These are phyloP conservation scores for Nakazawaea holstii DNA, from an alignment of 805 yeast species.

Conservation along the genomic window DNA sequence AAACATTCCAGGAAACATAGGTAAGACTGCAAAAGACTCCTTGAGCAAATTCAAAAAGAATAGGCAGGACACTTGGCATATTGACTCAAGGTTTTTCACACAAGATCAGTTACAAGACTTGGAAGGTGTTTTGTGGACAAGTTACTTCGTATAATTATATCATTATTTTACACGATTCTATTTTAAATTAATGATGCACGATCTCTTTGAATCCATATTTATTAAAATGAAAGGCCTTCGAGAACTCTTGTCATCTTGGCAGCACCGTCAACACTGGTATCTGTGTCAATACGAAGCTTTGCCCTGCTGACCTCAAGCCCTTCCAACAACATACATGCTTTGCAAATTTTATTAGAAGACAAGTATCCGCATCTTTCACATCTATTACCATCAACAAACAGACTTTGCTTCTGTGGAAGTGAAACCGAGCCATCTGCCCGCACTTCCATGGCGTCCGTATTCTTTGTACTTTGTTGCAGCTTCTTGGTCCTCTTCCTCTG, in stretches of 20 bases:
- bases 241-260: conserved; percentile 56
- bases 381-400: conserved; percentile 56
- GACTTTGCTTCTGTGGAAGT: conserved; percentile 17
- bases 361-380: conserved; percentile 91
- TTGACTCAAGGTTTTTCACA: conserved; percentile 71
- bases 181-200: neutral
- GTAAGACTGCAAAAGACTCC: conserved; percentile 76
- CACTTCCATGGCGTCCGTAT: conserved; percentile 40
- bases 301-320: conserved; percentile 80
- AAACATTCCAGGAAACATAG: conserved; percentile 71
- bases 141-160: conserved; percentile 66
- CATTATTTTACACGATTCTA: neutral
- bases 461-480: conserved; percentile 21
- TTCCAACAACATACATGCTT: conserved; percentile 84
- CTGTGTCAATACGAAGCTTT: conserved; percentile 51
- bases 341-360: conserved; percentile 83
- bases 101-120: conserved; percentile 80
- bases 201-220: neutral
- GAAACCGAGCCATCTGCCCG: conserved; percentile 60
- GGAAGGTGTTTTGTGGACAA: conserved; percentile 91
- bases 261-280: conserved; percentile 49
- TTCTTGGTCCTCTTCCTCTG: conserved; percentile 42
- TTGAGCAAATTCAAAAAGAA: conserved; percentile 84
- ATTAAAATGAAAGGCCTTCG: conserved; percentile 58
- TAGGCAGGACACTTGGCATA: conserved; percentile 94